Conservation (phyloP, 305 asterid genomes). For the Nicotiana rustica region DNA sequence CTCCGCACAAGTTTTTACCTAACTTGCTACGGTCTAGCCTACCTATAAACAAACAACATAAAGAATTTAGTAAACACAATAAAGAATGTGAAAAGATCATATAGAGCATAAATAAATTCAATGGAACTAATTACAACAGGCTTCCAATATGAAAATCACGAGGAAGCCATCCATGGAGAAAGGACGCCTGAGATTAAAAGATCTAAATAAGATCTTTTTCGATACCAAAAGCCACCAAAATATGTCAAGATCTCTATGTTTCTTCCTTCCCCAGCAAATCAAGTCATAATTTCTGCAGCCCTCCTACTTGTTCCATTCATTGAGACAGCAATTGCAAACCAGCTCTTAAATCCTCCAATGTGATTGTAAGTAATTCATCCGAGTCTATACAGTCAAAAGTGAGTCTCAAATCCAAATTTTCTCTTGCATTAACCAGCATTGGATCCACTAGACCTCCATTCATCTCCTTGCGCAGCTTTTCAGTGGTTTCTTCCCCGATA, state of each 20-base stretch:
- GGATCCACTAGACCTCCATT: constrained; percentile 82
- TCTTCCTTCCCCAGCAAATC: neutral
- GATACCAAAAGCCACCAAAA: neutral
- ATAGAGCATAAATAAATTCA: neutral
- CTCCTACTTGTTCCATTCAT: constrained; percentile 27
- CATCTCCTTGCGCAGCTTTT: constrained; percentile 68
- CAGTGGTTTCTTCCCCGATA: constrained; percentile 56
- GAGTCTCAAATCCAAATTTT: constrained; percentile 74
- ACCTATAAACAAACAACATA: neutral
- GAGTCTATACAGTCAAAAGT: constrained; percentile 57
- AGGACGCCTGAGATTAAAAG: neutral
- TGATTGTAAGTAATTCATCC: constrained; percentile 63
- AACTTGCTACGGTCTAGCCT: neutral
- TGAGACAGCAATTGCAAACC: constrained; percentile 49
- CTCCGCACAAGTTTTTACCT: neutral
- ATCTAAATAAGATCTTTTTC: neutral
- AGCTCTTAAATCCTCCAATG: constrained; percentile 64
- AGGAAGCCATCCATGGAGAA: neutral
- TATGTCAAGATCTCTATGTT: neutral
- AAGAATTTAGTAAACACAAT: neutral
- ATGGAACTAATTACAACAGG: neutral
- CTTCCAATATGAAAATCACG: neutral
- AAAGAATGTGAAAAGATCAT: neutral
- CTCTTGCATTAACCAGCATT: constrained; percentile 75
- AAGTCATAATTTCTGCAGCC: neutral